Evolutionary conservation across 441 rosid species (phyloP).

Genomic region (Bruguiera hainesii): DNA sequence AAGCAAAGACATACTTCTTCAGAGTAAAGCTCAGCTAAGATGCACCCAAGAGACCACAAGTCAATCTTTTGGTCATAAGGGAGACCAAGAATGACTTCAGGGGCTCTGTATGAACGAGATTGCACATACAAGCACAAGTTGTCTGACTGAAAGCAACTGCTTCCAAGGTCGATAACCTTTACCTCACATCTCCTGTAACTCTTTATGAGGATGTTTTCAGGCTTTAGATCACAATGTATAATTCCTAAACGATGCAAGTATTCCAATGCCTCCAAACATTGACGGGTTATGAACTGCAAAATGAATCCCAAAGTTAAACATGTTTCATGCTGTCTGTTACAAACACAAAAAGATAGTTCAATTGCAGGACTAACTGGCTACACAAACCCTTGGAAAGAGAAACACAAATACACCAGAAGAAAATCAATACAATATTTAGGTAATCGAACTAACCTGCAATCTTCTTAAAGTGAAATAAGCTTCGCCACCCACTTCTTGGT

Average conservation of each 20-base stretch:
- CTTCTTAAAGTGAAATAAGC: constrained; percentile 65
- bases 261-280: constrained; percentile 86
- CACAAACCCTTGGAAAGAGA: not conserved
- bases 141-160: constrained; percentile 88
- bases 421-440: not conserved
- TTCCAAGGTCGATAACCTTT: constrained; percentile 94
- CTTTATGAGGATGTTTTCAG: constrained; percentile 81
- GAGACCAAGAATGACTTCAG: constrained; percentile 92
- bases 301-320: not conserved
- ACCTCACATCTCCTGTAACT: constrained; percentile 73
- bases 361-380: not conserved
- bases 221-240: constrained; percentile 95
- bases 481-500: constrained; percentile 79
- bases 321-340: not conserved
- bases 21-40: constrained; percentile 86
- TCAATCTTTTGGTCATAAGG: constrained; percentile 89
- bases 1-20: constrained; percentile 62
- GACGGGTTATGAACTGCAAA: constrained; percentile 64
- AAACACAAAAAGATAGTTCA: not conserved
- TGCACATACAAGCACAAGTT: constrained; percentile 80
- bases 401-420: not conserved
- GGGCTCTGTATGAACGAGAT: constrained; percentile 96
- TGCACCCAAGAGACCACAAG: constrained; percentile 97
- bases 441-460: constrained; percentile 59
- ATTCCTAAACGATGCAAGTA: constrained; percentile 82